Evolutionary conservation across 108 stramenopile genomes (phyloP).

Genomic region (Mayamaea pseudoterrestris): DNA sequence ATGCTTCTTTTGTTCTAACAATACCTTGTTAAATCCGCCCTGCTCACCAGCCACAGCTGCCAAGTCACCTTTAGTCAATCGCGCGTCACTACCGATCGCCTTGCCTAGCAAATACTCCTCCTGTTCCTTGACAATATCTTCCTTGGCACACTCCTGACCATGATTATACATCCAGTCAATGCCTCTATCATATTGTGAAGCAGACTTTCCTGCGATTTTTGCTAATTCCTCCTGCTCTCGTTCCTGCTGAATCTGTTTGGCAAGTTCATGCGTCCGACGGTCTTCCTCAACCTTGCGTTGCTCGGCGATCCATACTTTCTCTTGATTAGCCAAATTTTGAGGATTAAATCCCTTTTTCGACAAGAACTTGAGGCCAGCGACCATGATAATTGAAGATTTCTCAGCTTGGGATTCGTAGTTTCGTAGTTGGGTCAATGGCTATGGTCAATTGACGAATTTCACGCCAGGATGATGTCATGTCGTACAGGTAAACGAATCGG

Average conservation of each 20-base stretch:
- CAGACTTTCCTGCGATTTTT: slow-evolving; percentile 45
- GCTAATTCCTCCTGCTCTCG: slow-evolving; percentile 85
- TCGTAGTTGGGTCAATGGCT: too few species aligned
- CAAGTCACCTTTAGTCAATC: slow-evolving; percentile 43
- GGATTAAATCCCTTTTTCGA: slow-evolving; percentile 95
- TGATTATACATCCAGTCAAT: slow-evolving; percentile 93
- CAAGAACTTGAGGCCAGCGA: slow-evolving; percentile 82
- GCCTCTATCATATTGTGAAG: slow-evolving; percentile 61
- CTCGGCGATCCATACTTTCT: slow-evolving; percentile 93
- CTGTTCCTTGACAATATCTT: slow-evolving; percentile 52
- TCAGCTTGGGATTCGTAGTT: too few species aligned
- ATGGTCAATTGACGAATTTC: too few species aligned
- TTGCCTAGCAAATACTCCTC: slow-evolving; percentile 90
- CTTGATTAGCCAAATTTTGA: slow-evolving; percentile 84
- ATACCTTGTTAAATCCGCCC: slow-evolving; percentile 10
- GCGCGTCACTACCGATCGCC: slow-evolving; percentile 49
- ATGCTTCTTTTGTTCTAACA: neutral
- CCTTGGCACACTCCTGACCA: slow-evolving; percentile 22
- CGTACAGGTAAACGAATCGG: too few species aligned
- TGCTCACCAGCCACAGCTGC: slow-evolving; percentile 16
- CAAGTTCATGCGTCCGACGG: slow-evolving; percentile 68
- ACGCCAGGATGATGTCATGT: too few species aligned
- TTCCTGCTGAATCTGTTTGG: slow-evolving; percentile 84
- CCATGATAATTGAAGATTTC: too few species aligned
- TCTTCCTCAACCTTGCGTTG: slow-evolving; percentile 77